A percentile compares a stretch with the other conserved stretches of the same genome.
These are phyloP conservation scores for Brassica carinata DNA, from an alignment of 345 rosid species.

Conservation along the genomic window DNA sequence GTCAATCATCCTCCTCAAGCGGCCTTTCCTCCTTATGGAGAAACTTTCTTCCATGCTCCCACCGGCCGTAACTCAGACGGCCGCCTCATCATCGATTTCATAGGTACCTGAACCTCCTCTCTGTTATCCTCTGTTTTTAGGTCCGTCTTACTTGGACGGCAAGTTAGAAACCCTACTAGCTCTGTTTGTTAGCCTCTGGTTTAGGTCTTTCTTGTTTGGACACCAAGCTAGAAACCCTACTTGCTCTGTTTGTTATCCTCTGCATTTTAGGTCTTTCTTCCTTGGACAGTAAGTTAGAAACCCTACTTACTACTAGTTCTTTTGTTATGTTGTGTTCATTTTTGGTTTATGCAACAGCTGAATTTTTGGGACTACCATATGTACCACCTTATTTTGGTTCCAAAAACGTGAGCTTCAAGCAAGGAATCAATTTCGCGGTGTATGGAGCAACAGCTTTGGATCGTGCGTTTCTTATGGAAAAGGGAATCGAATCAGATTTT, in stretches of 20 bases:
- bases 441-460: conserved; percentile 57
- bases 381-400: conserved; percentile 47
- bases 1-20: conserved; percentile 16
- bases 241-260: not conserved
- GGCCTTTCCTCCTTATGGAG: conserved; percentile 49
- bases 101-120: conserved; percentile 36
- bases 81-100: conserved; percentile 56
- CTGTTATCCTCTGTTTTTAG: not conserved
- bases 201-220: conserved; percentile 1
- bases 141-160: not conserved
- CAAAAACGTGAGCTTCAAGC: conserved; percentile 27
- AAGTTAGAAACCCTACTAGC: conserved; percentile 4
- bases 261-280: not conserved
- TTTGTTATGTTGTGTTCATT: not conserved
- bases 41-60: conserved; percentile 48
- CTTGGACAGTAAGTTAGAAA: conserved; percentile 1
- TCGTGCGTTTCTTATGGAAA: conserved; percentile 27
- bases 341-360: conserved; percentile 37
- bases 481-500: conserved; percentile 31
- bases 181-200: not conserved
- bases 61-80: conserved; percentile 56
- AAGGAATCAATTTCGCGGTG: conserved; percentile 59
- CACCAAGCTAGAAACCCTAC: conserved; percentile 3
- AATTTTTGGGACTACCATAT: conserved; percentile 42
- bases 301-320: not conserved